Base-by-base conservation (phyloP, 495 filamentous ascomycete species). In the Apodospora peruviana region DNA sequence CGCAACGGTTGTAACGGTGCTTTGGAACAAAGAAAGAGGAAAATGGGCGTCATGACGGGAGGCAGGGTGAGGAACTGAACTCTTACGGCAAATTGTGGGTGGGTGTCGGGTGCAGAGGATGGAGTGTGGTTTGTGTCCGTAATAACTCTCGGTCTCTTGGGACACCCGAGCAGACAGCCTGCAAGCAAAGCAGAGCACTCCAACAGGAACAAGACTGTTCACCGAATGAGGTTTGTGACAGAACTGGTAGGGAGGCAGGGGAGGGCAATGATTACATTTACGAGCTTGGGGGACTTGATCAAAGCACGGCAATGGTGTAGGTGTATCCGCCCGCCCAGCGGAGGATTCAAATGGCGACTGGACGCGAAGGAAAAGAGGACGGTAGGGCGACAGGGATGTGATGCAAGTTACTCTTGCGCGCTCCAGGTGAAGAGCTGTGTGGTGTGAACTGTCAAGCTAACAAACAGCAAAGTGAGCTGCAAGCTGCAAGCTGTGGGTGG, bases 1-100 rank as follows among this genome's bases (percentile, higher is more conserved):
- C 11, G 23, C 16, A 29, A 29, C 41, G 17, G 41, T 11, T 20
- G 23, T n/a, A 29, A 34, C 14, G 23, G 42, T 29, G 23, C 23
- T 18, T n/a, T 34, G 4, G 42, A 34, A 27, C 3, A 23, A 16
- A 19, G 10, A 34, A 44, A 34, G 12, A 34, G 23, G 4, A 21
- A 16, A 2, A 44, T 29, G 23, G 32, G 25, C 42, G 42, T 34
- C 42, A 44, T 34, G 22, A 44, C 27, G 14, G 27, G 27, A n/a
- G 10, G 22, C 22, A 42, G 22, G 40, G 22, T 2, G 24, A 24
- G 40, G 12, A 17, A 34, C 14, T 27, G 14, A 19, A 27, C 17
- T 29, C 25, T 29, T 44, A 34, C 42, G 42, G 25, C 25, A 44
- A 44, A 29, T 44, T 41, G 39, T 38, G 36, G 8, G 40, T 5